Evolutionary conservation across 163 green algal genomes (phyloP).

Genomic region (Scenedesmus sp.): DNA sequence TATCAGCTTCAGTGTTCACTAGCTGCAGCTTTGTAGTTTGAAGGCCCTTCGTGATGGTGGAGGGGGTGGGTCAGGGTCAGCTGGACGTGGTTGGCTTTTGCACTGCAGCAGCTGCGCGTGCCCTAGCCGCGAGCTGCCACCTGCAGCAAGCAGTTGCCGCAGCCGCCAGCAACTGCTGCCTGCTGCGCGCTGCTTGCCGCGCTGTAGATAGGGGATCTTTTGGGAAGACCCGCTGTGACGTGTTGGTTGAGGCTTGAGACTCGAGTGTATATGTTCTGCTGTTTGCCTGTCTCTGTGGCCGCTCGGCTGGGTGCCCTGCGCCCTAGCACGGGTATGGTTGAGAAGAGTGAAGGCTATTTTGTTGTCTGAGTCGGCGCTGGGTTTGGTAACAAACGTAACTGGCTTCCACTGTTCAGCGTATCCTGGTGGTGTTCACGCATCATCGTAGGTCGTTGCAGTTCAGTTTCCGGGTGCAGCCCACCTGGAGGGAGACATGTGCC

Average conservation of each 20-base stretch:
- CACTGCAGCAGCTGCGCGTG: not conserved
- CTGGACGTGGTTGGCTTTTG: not conserved
- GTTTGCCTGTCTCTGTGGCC: not conserved
- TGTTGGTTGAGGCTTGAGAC: not conserved
- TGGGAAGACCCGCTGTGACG: not conserved
- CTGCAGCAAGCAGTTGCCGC: not conserved
- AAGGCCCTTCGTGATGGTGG: not conserved
- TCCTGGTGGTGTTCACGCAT: too few species aligned
- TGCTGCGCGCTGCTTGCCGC: not conserved
- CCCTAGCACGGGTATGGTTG: not conserved
- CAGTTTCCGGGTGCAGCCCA: too few species aligned
- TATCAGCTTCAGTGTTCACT: not conserved
- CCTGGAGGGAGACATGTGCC: too few species aligned
- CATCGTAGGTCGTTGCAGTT: too few species aligned
- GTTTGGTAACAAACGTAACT: not conserved
- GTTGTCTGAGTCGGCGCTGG: not conserved
- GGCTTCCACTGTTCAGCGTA: not conserved
- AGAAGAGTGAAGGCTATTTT: not conserved
- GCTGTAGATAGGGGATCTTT: conserved; percentile 1
- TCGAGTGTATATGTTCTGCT: conserved; percentile 6
- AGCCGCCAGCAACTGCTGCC: conserved; percentile 21
- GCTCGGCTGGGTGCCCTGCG: not conserved
- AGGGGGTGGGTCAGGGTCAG: not conserved
- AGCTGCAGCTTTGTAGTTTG: not conserved
- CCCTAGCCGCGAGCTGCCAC: not conserved